Evolutionary conservation across 2,329 filamentous ascomycete species (phyloP), one percentile per base, ranked within the genome.

Genomic region (Epichloe hybrida): DNA sequence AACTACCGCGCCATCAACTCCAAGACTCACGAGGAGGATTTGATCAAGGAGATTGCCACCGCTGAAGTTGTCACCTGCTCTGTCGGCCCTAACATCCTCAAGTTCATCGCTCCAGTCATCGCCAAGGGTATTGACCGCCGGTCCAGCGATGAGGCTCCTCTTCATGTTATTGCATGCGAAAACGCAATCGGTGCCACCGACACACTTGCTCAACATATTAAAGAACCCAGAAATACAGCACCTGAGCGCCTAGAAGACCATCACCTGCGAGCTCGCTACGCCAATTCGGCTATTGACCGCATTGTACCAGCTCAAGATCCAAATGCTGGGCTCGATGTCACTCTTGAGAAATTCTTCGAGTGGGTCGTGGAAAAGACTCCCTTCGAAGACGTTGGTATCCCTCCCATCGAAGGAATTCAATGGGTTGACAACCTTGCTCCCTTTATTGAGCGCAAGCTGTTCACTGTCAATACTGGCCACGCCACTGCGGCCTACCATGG

Each of bases 391-490:
- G 72, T 77, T 55, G 67, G 67, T 35, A 64, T 68, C 17, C 90
- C 89, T 5, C 70, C 79, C 17, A 91, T 98, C 62, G 70, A 93
- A 58, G 91, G 90, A 53, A 84, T 97, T 66, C 86, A 95, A 72
- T 96, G 88, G 81, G 93, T 97, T 53, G 82, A 88, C 57, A 78
- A 97, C 71, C 81, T 98, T 34, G 79, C 83, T 64, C 93, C 93
- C 52, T 98, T 91, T 74, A 97, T 98, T 62, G 93, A 98, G 81
- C 90, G 93, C 69, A 98, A 98, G 80, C 83, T 98, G 57, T 98
- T 90, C 77, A 98, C 93, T 21, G 91, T 98, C 78, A 98, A 98
- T 80, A 98, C 93, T 21, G 86, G 89, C 51, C 93, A 98, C 66
- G 93, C 93, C 53, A 95, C 91, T 7, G 90, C 90, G 20, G 91